phyloP scores from a whole-genome alignment of 2,329 filamentous ascomycete genomes.

The Fusarium mundagurra region DNA sequence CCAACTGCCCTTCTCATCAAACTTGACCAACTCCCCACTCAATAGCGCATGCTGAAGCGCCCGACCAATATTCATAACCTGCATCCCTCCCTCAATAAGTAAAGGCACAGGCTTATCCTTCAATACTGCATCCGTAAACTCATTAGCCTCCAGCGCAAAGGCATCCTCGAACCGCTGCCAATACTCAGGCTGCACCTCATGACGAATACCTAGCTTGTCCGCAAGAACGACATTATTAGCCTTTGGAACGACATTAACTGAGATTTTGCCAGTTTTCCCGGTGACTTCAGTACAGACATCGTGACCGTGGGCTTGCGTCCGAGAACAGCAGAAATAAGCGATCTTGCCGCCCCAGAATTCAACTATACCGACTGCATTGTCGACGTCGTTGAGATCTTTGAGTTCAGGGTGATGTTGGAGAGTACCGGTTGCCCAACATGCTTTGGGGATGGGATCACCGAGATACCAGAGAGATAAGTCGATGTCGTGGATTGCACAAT shows the following conservation, averaged over 20 bases:
- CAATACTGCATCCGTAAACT: constrained; percentile 65
- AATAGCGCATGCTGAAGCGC: constrained; percentile 67
- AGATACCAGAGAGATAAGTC: constrained; percentile 47
- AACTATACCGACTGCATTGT: constrained; percentile 60
- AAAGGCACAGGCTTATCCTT: constrained; percentile 53
- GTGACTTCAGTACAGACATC: constrained; percentile 72
- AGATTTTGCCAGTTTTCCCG: constrained; percentile 70
- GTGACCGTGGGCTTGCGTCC: constrained; percentile 74
- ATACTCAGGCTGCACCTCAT: constrained; percentile 69
- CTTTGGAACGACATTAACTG: constrained; percentile 67
- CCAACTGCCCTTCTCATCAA: constrained; percentile 53
- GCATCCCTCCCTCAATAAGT: constrained; percentile 67
- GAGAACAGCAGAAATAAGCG: constrained; percentile 70
- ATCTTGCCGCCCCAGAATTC: constrained; percentile 73
- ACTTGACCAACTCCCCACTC: constrained; percentile 65
- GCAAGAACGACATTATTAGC: constrained; percentile 64
- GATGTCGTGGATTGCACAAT: constrained; percentile 76
- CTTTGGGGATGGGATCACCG: constrained; percentile 24
- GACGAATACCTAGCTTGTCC: constrained; percentile 56
- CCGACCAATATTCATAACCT: constrained; percentile 68
- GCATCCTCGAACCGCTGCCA: constrained; percentile 71
- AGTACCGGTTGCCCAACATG: constrained; percentile 18
- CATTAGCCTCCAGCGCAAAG: constrained; percentile 69
- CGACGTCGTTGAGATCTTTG: constrained; percentile 38
- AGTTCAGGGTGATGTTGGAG: constrained; percentile 41